Conservation (phyloP, 352 stramenopile genomes). For the Thraustotheca clavata region DNA sequence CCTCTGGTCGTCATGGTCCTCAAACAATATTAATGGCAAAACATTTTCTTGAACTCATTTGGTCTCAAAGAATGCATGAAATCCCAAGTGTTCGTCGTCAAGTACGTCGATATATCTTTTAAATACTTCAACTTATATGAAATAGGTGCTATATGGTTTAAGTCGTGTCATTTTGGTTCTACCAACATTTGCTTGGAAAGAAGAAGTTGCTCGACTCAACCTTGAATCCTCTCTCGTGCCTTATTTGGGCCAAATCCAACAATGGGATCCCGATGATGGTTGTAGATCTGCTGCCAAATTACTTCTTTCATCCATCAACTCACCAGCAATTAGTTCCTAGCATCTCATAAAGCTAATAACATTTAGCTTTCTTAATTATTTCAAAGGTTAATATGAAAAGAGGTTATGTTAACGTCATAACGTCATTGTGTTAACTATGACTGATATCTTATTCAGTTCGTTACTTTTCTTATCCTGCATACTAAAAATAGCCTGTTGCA, state of each 20-base stretch:
- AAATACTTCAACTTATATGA: too few relatives aligned
- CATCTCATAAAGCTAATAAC: too few relatives aligned
- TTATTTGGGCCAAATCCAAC: neutral
- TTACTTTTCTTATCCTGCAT: neutral
- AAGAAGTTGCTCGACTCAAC: constrained; percentile 7
- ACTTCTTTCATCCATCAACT: neutral
- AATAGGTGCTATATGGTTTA: constrained; percentile 20
- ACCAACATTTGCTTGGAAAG: constrained; percentile 5
- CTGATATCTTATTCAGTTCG: too few relatives aligned
- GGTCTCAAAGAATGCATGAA: constrained; percentile 14
- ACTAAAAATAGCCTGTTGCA: too few relatives aligned
- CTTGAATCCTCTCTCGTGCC: neutral
- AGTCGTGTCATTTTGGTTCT: constrained; percentile 15
- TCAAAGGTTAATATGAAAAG: too few relatives aligned
- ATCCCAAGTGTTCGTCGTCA: constrained; percentile 17
- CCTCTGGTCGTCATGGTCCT: neutral
- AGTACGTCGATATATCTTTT: neutral
- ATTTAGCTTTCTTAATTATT: too few relatives aligned
- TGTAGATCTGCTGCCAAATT: constrained; percentile 12
- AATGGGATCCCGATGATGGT: constrained; percentile 9
- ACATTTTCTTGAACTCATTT: constrained; percentile 12
- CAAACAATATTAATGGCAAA: constrained; percentile 4
- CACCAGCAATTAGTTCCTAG: too few relatives aligned
- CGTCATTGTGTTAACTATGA: too few relatives aligned
- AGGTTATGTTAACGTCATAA: too few relatives aligned